Evolutionary conservation across 2,329 filamentous ascomycete species (phyloP), one percentile per base, ranked within the genome.

Genomic region (Aspergillus versicolor): DNA sequence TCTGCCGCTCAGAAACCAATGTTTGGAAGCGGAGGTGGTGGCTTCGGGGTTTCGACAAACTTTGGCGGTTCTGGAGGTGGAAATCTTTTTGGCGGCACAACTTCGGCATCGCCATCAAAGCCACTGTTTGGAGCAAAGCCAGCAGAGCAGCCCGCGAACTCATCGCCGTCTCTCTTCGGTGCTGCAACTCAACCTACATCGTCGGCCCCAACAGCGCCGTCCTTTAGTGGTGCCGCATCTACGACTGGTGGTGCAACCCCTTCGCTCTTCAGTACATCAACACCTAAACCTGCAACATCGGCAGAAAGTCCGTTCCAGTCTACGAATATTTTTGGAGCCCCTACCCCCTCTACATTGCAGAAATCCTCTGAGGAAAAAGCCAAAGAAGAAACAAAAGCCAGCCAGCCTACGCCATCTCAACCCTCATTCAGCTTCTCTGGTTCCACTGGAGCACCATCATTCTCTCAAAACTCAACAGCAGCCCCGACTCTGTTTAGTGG

Each of bases 151-250:
- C 21, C 64, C 22, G 56, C 65, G 34, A 56, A 50, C 40, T 19
- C 65, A 19, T 55, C 63, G 17, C 60, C 63, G 1, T 59, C 65
- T 49, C 68, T 77, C 52, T 74, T 75, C 55, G 67, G 63, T 42
- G 60, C 63, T 34, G 57, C 66, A 8, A 56, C 64, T 44, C 61
- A 65, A 22, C 40, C 64, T 46, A 51, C 55, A 21, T 54, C 54
- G 17, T 56, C 61, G 19, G 56, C 63, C 22, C 41, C 60, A 40
- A 41, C 52, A 21, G 52, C 59, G 19, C 49, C 64, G 9, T 49
- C 65, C 24, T 45, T 63, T 46, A 60, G 60, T n/a, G 43, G 54
- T 17, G 57, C 60, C 13, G 24, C 61, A 38, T 32, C 50, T 17
- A 54, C 54, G n/a, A 51, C 61, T 22, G 52, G 47, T n/a, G 53